Base-by-base conservation (phyloP, 2,329 filamentous ascomycete species). In the Laburnicola sp. region DNA sequence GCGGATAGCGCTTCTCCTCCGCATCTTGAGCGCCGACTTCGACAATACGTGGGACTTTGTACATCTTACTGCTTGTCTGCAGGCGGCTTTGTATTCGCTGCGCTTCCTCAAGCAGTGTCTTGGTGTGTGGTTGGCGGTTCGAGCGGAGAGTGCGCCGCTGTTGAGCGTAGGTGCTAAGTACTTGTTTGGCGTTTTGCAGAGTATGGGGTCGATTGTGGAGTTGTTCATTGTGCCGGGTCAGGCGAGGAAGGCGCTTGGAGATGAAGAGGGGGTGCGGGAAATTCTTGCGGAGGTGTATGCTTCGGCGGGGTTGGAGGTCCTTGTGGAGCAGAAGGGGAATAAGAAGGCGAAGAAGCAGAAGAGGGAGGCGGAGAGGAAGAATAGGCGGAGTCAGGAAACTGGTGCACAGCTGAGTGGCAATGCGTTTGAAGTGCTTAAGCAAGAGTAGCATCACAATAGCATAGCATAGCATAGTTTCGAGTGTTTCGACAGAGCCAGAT, bases 11-110 rank as follows among this genome's bases (percentile, higher is more conserved):
- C 38, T 59, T 4, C 46, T 63, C 9, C 26, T 56, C 2, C 60
- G 58, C 7, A 46, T 67, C 0, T 16, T 76, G 2, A 63, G 63
- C 2, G 65, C 64, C 6, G 58, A 69, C 0, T 66, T 66, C n/a
- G 59, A 69, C 36, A 64, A 65, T 11, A 68, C 59, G 0, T 77
- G 74, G 76, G 53, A 60, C 0, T 66, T 66, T 4, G 51, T 77
- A 4, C 76, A 78, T 25, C 57, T 76, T 4, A 60, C 58, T 4
- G 75, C 74, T 7, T 67, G 75, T 22, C 53, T 75, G 4, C 74
- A 78, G 43, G 74, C 75, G 4, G 64, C 66, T 1, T 62, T 75
- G 5, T 78, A 78, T 51, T 77, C 75, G 0, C 40, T 78, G 0
- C 66, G 75, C 2, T 71, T 78, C 47, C 60, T 78, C 10, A 64